Conservation (phyloP, 768 basidiomycete species). For the Termitomyces sp. region DNA sequence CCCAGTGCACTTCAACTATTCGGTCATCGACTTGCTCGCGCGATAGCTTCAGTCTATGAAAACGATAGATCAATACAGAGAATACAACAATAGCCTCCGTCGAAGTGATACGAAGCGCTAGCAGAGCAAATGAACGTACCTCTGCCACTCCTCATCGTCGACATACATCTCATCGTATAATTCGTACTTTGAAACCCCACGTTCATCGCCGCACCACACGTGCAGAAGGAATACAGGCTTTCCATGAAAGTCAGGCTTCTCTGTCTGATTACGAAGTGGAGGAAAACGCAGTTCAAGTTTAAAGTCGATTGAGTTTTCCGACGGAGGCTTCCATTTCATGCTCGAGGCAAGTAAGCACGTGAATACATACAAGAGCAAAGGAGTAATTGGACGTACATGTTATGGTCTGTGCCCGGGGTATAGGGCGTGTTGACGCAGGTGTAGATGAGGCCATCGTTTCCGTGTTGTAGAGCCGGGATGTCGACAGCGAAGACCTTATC, state of each 20-base stretch:
- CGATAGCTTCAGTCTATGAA: conserved; percentile 67
- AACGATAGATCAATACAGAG: background rate
- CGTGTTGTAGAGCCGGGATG: conserved; percentile 83
- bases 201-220: conserved; percentile 72
- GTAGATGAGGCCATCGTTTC: conserved; percentile 94
- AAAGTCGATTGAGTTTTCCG: conserved; percentile 97
- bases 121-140: conserved; percentile 38
- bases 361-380: background rate
- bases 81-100: conserved; percentile 2
- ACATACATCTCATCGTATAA: conserved; percentile 83
- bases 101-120: background rate
- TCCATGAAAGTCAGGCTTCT: conserved; percentile 69
- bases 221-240: conserved; percentile 86
- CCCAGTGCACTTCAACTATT: conserved; percentile 93
- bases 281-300: conserved; percentile 94
- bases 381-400: conserved; percentile 56
- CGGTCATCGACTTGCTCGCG: conserved; percentile 91
- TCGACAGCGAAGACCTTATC: conserved; percentile 81
- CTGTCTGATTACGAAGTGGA: conserved; percentile 41
- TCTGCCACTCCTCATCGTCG: conserved; percentile 89
- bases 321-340: conserved; percentile 98
- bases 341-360: conserved; percentile 35
- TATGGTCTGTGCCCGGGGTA: conserved; percentile 75
- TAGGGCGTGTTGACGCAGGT: conserved; percentile 87
- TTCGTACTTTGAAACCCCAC: conserved; percentile 58